Evolutionary conservation across 805 yeast genomes (phyloP), one percentile per base, ranked within the genome.

Genomic region (Kluyveromyces siamensis): DNA sequence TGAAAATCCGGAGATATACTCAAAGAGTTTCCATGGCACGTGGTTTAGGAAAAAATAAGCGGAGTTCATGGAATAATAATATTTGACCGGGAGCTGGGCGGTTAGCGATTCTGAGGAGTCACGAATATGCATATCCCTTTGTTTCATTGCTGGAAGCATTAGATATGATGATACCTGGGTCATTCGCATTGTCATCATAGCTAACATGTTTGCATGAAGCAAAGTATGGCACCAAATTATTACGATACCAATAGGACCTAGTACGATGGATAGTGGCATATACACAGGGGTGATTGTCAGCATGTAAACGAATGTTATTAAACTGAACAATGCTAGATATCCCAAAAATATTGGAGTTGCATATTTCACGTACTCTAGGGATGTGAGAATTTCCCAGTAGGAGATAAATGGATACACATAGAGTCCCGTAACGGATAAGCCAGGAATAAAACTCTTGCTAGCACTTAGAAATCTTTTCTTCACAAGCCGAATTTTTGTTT

Each of bases 101-200:
- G n/a, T 44, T 33, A 41, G 45, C 17, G 40, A 39, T 5, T 49
- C 52, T 37, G 47, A 45, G 27, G 48, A 49, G 54, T 49, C 48
- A 33, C 47, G 47, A 16, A 46, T 46, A 10, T 48, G 51, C 19
- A 50, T 40, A 18, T 52, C 53, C 19, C 55, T 49, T 35, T 46
- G 40, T n/a, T 33, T 43, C 25, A 60, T 27, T 25, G 57, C 50
- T n/a, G 43, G 45, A 9, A 43, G 44, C 6, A 57, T 56, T 17
- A 61, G 27, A 6, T 48, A 36, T 30, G 54, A 56, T 35, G 58
- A 52, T n/a, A 55, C 48, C 48, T 61, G 65, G 8, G 60, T 50
- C 27, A 59, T 43, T 46, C 69, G 55, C 61, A 65, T 54, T 43
- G 60, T 61, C 60, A 63, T 50, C 65, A 65, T 58, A 4, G 64